A percentile compares a stretch with the other conserved stretches of the same genome.
Conservation (phyloP, 805 yeast species). For the Candida ascalaphidarum region DNA sequence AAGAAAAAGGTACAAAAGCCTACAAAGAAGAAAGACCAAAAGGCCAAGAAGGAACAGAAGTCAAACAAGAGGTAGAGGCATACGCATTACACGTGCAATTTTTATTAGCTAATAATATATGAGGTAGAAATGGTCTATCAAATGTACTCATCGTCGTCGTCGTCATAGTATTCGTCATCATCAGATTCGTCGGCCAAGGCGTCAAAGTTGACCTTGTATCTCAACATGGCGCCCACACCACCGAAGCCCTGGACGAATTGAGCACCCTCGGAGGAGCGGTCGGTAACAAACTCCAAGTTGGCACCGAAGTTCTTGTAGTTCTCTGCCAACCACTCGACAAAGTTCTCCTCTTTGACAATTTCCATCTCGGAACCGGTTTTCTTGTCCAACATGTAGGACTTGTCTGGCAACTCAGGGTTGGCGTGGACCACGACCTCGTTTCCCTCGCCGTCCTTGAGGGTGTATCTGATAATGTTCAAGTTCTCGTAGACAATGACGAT, state of each 20-base stretch:
- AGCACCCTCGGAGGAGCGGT: constrained; percentile 96
- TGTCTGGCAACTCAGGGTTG: constrained; percentile 64
- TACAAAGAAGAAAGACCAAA: not conserved
- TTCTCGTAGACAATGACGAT: constrained; percentile 88
- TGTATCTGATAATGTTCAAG: constrained; percentile 76
- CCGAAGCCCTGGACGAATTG: constrained; percentile 98
- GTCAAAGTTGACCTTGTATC: constrained; percentile 96
- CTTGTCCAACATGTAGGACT: constrained; percentile 71
- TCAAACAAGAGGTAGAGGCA: too few relatives aligned
- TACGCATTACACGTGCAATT: too few relatives aligned
- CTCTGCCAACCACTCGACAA: constrained; percentile 97
- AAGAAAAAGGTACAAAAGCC: constrained; percentile 1
- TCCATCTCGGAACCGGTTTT: constrained; percentile 91
- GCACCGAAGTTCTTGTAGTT: constrained; percentile 94
- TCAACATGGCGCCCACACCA: constrained; percentile 94
- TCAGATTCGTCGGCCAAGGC: constrained; percentile 85
- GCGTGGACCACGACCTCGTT: constrained; percentile 65
- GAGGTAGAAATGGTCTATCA: too few relatives aligned
- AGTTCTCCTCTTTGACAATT: constrained; percentile 69
- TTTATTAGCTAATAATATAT: too few relatives aligned
- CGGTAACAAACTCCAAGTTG: constrained; percentile 90
- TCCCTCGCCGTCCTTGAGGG: constrained; percentile 78
- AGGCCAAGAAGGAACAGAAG: not conserved
- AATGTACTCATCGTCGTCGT: constrained; percentile 38
- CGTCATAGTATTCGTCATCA: constrained; percentile 77